Percentiles rank a stretch among this genome's conserved stretches.
These are phyloP conservation scores for Balamuthia mandrillaris DNA, from an alignment of 208 protist species.

Conservation along the genomic window DNA sequence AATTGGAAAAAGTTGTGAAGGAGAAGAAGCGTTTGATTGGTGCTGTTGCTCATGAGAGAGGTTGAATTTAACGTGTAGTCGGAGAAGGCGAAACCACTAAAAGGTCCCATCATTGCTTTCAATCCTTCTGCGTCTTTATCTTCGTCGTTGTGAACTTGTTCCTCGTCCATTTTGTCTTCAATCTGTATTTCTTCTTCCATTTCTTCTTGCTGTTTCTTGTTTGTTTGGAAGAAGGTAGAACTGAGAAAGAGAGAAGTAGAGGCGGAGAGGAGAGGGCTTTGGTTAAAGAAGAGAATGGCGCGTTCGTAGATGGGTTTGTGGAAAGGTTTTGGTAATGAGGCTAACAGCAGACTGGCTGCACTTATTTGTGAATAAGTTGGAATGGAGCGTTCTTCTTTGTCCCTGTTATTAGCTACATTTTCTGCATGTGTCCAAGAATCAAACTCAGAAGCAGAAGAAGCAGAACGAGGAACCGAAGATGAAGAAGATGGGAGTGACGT, in stretches of 20 bases:
- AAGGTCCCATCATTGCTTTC: background rate
- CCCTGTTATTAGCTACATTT: too few species aligned
- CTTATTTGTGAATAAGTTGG: background rate
- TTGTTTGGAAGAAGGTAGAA: too few species aligned
- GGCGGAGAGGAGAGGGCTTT: background rate
- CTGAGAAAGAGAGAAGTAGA: background rate
- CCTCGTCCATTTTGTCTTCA: too few species aligned
- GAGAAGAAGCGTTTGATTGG: background rate
- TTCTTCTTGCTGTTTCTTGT: too few species aligned
- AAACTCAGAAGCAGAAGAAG: too few species aligned
- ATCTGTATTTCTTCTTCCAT: too few species aligned
- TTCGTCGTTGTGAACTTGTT: too few species aligned
- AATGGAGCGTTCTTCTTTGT: too few species aligned
- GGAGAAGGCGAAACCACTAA: background rate
- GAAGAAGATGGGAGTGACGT: too few species aligned
- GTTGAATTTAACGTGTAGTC: background rate
- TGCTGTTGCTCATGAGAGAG: background rate
- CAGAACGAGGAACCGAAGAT: too few species aligned
- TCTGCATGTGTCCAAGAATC: too few species aligned
- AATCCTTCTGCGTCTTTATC: too few species aligned
- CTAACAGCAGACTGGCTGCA: background rate
- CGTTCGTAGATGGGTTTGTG: conserved; percentile 10
- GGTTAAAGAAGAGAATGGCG: background rate
- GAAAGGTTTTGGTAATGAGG: background rate
- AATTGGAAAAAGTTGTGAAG: conserved; percentile 5